phyloP scores from a whole-genome alignment of 495 filamentous ascomycete genomes.

The Diplogelasinospora grovesii region DNA sequence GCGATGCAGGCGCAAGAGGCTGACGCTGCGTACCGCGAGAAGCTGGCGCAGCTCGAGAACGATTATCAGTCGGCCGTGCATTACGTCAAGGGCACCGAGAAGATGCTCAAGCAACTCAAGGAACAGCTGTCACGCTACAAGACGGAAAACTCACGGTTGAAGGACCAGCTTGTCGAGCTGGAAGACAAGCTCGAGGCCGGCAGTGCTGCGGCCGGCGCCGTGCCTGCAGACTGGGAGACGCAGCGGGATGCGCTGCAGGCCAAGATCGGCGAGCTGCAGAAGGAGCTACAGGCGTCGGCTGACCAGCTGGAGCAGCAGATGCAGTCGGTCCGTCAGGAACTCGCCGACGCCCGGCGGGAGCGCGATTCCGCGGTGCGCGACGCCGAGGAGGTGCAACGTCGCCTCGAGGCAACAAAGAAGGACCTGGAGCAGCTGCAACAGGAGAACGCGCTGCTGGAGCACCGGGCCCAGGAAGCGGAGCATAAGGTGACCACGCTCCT shows the following conservation, averaged over 20 bases:
- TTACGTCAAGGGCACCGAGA: constrained; percentile 97
- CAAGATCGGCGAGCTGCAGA: constrained; percentile 68
- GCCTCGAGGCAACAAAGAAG: constrained; percentile 51
- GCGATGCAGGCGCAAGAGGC: constrained; percentile 77
- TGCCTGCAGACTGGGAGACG: constrained; percentile 62
- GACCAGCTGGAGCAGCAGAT: constrained; percentile 66
- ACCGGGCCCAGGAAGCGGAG: constrained; percentile 81
- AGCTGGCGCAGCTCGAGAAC: constrained; percentile 84
- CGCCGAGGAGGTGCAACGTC: constrained; percentile 51
- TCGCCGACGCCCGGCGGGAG: constrained; percentile 57
- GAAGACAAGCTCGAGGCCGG: constrained; percentile 41
- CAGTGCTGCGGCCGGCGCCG: constrained; percentile 24
- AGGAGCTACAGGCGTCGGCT: constrained; percentile 57
- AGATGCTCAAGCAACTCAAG: constrained; percentile 98
- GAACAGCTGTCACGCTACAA: constrained; percentile 89
- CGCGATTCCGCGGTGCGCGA: constrained; percentile 55
- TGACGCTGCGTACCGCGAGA: constrained; percentile 79
- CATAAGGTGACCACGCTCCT: constrained; percentile 86
- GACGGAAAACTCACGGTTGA: constrained; percentile 71
- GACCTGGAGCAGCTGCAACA: constrained; percentile 76
- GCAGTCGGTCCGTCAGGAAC: constrained; percentile 55
- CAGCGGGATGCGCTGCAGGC: constrained; percentile 66
- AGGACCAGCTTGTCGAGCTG: constrained; percentile 64
- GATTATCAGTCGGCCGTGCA: constrained; percentile 99
- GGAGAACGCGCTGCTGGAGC: constrained; percentile 73